Evolutionary conservation across 1,139 yeast genomes (phyloP), one percentile per base, ranked within the genome.

Genomic region (Yarrowia galli): DNA sequence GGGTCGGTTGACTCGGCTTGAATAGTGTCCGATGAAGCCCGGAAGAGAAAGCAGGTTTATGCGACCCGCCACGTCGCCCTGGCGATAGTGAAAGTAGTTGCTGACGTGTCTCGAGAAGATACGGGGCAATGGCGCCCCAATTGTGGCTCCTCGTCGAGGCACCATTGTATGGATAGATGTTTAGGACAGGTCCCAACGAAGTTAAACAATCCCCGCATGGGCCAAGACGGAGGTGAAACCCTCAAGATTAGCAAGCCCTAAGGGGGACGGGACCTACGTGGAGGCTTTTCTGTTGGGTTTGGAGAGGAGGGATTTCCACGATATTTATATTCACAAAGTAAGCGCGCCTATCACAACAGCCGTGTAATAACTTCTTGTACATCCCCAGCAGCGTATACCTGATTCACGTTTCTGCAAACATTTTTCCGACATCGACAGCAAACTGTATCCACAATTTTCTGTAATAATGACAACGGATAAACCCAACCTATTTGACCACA

Each of bases 1-100:
- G 58, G 84, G 74, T 69, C 98, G 82, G 75, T 88, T 91, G 68
- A 92, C 91, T 67, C 99, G 81, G 64, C 91, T 87, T 1, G 92
- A 79, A 71, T 81, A 84, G 78, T 93, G 96, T 9, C 99, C 99
- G 49, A 92, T 82, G 75, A 89, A 91, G 1, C 87, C 83, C 7
- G 96, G 96, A 15, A 89, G 88, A 72, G 87, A 88, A 42, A 85
- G 78, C 69, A 91, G 77, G 45, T 89, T 87, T 9, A 89, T 84
- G 54, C 82, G 75, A 38, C 77, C 77, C 18, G 56, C 45, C 23
- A 38, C 46, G 13, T 61, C 46, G 45, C 66, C 66, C 45, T 61
- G 54, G 18, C 66, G 54, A 22, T 61, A 61, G 36, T 61, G 66
- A n/a, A 61, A 61, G 56, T 61, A 61, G 66, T 58, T 43, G 64